Percentiles rank a stretch among this genome's conserved stretches.
These are phyloP conservation scores for Chenopodium suecicum DNA, from an alignment of 148 eudicot species.

Conservation along the genomic window DNA sequence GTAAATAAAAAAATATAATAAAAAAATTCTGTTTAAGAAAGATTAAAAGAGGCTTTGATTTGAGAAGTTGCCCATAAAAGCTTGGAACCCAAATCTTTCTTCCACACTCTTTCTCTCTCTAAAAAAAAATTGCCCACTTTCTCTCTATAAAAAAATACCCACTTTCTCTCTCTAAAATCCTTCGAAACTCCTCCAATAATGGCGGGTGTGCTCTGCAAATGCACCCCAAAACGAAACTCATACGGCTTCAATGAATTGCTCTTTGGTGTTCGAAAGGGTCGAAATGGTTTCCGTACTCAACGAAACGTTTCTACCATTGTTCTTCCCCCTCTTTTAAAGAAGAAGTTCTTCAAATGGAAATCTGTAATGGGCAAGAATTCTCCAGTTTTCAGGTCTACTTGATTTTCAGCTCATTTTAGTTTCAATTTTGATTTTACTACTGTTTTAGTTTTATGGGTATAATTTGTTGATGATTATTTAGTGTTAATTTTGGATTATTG, in stretches of 20 bases:
- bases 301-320: constrained; percentile 30
- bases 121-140: neutral
- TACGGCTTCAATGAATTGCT: constrained; percentile 24
- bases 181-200: constrained; percentile 18
- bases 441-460: neutral
- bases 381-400: constrained; percentile 39
- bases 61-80: constrained; percentile 10
- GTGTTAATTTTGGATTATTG: neutral
- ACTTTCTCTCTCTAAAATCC: constrained; percentile 19
- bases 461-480: neutral
- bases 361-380: constrained; percentile 28
- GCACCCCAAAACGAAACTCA: constrained; percentile 20
- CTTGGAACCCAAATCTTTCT: constrained; percentile 11
- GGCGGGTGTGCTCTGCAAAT: constrained; percentile 43
- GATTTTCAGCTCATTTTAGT: neutral
- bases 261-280: constrained; percentile 23
- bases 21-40: neutral
- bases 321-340: constrained; percentile 19
- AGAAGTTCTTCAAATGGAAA: constrained; percentile 30
- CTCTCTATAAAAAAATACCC: constrained; percentile 5
- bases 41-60: constrained; percentile 8
- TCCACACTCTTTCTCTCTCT: constrained; percentile 11
- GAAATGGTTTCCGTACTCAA: constrained; percentile 18
- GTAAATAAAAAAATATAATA: neutral
- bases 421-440: neutral